Conservation (phyloP, 495 filamentous ascomycete genomes). For the Aspergillus sclerotioniger region DNA sequence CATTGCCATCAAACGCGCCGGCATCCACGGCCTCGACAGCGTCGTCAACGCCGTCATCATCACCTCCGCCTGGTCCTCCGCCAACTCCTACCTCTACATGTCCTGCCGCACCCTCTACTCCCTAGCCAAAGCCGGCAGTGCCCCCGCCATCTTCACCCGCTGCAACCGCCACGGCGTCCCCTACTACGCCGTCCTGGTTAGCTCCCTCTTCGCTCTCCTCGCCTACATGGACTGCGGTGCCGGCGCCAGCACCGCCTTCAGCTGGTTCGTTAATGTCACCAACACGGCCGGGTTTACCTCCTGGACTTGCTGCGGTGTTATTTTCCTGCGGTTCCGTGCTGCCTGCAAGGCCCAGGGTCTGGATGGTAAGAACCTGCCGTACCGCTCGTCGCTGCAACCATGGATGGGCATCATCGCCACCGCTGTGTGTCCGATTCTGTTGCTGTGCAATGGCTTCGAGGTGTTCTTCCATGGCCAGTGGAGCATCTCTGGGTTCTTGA, state of each 20-base stretch:
- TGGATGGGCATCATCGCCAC: constrained; percentile 41
- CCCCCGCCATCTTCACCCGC: constrained; percentile 33
- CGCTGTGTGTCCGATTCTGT: constrained; percentile 29
- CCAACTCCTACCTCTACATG: constrained; percentile 73
- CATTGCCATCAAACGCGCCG: constrained; percentile 53
- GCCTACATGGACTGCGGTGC: constrained; percentile 24
- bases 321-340: constrained; percentile 53
- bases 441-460: constrained; percentile 45
- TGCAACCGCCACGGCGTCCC: constrained; percentile 41
- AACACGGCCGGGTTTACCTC: constrained; percentile 52
- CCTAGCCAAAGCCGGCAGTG: constrained; percentile 38
- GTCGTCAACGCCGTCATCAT: constrained; percentile 72
- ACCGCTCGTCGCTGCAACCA: constrained; percentile 44
- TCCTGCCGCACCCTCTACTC: constrained; percentile 58
- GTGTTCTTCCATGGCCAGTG: background rate
- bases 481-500: background rate
- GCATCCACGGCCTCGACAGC: constrained; percentile 58
- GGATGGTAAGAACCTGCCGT: constrained; percentile 34
- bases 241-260: constrained; percentile 19
- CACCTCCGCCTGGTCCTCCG: constrained; percentile 61
- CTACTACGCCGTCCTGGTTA: constrained; percentile 27
- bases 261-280: constrained; percentile 55
- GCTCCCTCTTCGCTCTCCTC: constrained; percentile 18
- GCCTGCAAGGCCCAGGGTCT: constrained; percentile 46
- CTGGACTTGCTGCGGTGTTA: constrained; percentile 53